Evolutionary conservation across 1,139 yeast species (phyloP).

Genomic region (Debaryomycetaceae sp.): DNA sequence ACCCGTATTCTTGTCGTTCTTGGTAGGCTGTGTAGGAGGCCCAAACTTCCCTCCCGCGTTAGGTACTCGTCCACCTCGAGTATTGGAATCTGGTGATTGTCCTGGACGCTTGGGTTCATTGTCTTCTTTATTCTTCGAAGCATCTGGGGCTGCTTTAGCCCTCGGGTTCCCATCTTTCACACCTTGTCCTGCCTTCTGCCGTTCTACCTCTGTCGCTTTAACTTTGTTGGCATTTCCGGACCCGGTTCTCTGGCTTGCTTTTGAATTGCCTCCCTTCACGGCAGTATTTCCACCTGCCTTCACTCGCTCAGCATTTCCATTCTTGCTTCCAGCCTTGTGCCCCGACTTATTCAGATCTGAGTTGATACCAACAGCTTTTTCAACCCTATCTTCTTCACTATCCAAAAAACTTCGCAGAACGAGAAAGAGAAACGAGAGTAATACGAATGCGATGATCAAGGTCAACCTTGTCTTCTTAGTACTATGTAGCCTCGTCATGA

Average conservation of each 20-base stretch:
- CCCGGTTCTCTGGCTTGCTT: not conserved
- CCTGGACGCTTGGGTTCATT: not conserved
- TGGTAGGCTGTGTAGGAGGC: not conserved
- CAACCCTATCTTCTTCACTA: not conserved
- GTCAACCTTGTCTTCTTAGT: not conserved
- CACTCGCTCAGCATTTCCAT: not conserved
- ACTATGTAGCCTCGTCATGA: conserved; percentile 2
- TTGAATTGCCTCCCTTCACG: not conserved
- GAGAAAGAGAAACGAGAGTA: conserved; percentile 1
- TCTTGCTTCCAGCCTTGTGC: not conserved
- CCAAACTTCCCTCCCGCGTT: not conserved
- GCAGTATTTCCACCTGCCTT: not conserved
- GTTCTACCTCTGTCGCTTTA: not conserved
- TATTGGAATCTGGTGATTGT: not conserved
- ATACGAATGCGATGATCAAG: not conserved
- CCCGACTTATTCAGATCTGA: not conserved
- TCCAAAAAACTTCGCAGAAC: not conserved
- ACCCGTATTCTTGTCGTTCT: not conserved
- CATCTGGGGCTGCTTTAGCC: not conserved
- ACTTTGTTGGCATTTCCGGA: not conserved
- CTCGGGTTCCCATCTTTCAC: not conserved
- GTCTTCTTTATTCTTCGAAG: not conserved
- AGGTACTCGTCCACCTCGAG: not conserved
- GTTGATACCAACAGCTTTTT: not conserved
- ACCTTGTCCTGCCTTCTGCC: not conserved